Evolutionary conservation across 306 rosid species (phyloP).

Genomic region (Quercus variabilis): DNA sequence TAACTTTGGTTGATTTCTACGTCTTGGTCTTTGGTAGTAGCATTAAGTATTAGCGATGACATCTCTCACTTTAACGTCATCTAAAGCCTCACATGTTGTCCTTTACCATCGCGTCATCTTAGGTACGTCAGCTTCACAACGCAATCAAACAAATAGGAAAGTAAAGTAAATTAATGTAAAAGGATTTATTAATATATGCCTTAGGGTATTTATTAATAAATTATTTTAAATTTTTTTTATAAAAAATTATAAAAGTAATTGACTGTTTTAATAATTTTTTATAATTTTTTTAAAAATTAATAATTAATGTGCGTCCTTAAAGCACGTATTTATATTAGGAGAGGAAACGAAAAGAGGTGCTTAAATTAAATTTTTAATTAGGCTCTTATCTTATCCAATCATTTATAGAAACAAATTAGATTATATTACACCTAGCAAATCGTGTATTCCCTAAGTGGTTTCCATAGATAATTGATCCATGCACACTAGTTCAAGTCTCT

Average conservation of each 20-base stretch:
- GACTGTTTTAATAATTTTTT: accelerated
- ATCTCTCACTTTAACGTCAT: background rate
- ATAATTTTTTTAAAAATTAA: accelerated
- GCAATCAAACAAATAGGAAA: background rate
- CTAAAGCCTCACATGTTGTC: background rate
- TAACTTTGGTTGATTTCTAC: background rate
- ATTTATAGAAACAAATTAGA: too few species aligned
- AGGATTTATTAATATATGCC: accelerated
- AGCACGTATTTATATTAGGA: too few species aligned
- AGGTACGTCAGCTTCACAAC: background rate
- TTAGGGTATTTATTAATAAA: accelerated
- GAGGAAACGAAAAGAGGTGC: too few species aligned
- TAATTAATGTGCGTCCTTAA: accelerated
- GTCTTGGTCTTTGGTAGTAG: background rate
- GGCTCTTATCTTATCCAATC: too few species aligned
- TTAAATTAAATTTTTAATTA: too few species aligned
- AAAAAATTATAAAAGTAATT: accelerated
- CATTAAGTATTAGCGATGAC: background rate
- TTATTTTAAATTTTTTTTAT: accelerated
- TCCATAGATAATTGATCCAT: too few species aligned
- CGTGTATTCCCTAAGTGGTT: too few species aligned
- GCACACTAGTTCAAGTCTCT: too few species aligned
- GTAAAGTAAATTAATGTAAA: too few species aligned
- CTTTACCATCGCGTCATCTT: background rate
- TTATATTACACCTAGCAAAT: too few species aligned